phyloP scores from a whole-genome alignment of 345 rosid species.

The Rhodomyrtus tomentosa region DNA sequence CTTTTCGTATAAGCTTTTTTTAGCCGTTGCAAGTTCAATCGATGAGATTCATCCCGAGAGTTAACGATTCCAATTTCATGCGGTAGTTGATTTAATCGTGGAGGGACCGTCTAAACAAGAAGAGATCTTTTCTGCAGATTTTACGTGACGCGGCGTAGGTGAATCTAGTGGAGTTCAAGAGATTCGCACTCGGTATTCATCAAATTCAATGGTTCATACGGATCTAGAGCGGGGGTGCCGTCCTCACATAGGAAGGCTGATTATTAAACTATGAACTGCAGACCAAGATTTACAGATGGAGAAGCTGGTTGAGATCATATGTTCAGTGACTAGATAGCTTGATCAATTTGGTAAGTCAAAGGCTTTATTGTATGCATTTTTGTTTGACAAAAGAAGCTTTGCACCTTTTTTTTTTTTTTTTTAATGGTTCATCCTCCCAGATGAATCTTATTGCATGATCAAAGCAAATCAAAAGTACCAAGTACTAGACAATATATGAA shows the following conservation, averaged over 20 bases:
- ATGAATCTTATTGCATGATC: neutral
- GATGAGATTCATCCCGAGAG: neutral
- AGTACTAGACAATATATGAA: neutral
- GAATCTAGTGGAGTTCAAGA: neutral
- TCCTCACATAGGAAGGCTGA: neutral
- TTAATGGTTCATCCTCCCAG: neutral
- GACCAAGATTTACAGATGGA: neutral
- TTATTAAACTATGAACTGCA: neutral
- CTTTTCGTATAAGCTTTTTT: neutral
- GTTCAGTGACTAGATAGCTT: neutral
- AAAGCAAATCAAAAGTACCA: neutral
- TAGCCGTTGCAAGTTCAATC: neutral
- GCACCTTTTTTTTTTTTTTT: neutral
- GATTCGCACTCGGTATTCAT: neutral
- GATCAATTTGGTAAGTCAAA: neutral
- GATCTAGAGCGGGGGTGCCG: neutral
- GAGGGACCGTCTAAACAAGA: neutral
- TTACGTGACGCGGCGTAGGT: neutral
- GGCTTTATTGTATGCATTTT: neutral
- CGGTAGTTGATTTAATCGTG: neutral
- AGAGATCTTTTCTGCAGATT: neutral
- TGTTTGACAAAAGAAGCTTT: neutral
- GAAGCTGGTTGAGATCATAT: neutral
- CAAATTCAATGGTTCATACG: neutral
- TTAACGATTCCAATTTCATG: neutral